Evolutionary conservation across 768 basidiomycete genomes (phyloP), one percentile per base, ranked within the genome.

Genomic region (Boletus tomentosulus): DNA sequence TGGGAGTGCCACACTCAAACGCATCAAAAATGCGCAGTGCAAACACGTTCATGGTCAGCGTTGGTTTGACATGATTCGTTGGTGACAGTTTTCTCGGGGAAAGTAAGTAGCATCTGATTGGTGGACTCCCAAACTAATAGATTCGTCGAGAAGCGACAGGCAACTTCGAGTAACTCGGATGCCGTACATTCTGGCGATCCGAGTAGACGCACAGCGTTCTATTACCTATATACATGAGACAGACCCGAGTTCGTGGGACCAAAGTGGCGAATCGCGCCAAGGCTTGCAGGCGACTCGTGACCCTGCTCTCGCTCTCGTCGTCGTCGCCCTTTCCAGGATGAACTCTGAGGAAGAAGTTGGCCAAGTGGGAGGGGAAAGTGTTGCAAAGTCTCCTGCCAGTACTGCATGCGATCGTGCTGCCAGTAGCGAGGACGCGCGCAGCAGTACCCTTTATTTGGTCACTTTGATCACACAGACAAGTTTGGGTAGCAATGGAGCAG

Each of bases 131-230:
- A n/a, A 38, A 30, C 24, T 13, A 33, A 46, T 46, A 6, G 42
- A 37, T 39, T 34, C 39, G 34, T 8, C 22, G 19, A 10, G 19
- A 43, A 22, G 4, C 37, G 34, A 11, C 25, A 1, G 27, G 33
- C 4, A n/a, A 34, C 2, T 10, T 37, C 8, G 31, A 48, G 25
- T 16, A 28, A 9, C 25, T 30, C 16, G 13, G 33, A 50, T 66
- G 57, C 57, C 57, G 51, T 53, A 55, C 55, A 42, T 55, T 59
- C 46, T 38, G 15, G 41, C 19, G 47, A 48, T 49, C 55, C 51
- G 50, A 51, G 30, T 15, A 43, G 13, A 24, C 38, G 7, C 34
- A 41, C 30, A 27, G 43, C 45, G 39, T 22, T 11, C 15, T 43
- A 51, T 56, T 56, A 58, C 46, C 27, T 25, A n/a, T n/a, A n/a